These are phyloP conservation scores for Chenopodium quinoa DNA, from an alignment of 148 eudicot genomes.

Conservation along the genomic window DNA sequence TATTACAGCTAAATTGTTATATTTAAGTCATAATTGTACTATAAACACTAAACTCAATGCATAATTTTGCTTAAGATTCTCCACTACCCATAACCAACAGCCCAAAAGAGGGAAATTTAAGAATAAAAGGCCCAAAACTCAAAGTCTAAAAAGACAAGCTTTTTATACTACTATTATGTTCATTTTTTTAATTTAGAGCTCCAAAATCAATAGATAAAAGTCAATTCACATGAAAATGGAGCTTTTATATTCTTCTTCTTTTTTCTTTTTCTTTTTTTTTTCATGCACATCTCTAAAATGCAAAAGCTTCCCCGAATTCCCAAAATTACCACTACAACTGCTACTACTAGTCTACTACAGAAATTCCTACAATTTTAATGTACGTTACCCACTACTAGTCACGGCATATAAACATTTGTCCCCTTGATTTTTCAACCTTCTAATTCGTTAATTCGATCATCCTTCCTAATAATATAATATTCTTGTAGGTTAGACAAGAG, in stretches of 20 bases:
- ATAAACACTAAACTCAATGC: slow-evolving; percentile 22
- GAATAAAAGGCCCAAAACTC: neutral
- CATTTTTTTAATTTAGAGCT: neutral
- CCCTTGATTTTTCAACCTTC: neutral
- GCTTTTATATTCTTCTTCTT: neutral
- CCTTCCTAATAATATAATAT: neutral
- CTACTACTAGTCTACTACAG: neutral
- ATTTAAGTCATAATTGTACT: slow-evolving; percentile 6
- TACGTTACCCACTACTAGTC: slow-evolving; percentile 13
- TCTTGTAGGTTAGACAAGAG: slow-evolving; percentile 2
- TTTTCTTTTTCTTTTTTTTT: neutral
- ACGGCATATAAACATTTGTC: slow-evolving; percentile 24
- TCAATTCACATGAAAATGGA: slow-evolving; percentile 15
- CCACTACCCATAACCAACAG: neutral
- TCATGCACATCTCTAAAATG: slow-evolving; percentile 6
- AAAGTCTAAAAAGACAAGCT: slow-evolving; percentile 8
- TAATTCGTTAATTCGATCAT: neutral
- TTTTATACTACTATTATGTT: neutral
- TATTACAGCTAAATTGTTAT: neutral
- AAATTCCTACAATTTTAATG: neutral
- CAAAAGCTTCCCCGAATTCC: neutral
- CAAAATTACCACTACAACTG: neutral
- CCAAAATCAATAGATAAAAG: slow-evolving; percentile 12
- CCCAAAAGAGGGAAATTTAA: slow-evolving; percentile 9
- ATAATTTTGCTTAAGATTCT: neutral